These are phyloP conservation scores for Capsicum rhomboideum DNA, from an alignment of 257 asterid genomes.

Conservation along the genomic window DNA sequence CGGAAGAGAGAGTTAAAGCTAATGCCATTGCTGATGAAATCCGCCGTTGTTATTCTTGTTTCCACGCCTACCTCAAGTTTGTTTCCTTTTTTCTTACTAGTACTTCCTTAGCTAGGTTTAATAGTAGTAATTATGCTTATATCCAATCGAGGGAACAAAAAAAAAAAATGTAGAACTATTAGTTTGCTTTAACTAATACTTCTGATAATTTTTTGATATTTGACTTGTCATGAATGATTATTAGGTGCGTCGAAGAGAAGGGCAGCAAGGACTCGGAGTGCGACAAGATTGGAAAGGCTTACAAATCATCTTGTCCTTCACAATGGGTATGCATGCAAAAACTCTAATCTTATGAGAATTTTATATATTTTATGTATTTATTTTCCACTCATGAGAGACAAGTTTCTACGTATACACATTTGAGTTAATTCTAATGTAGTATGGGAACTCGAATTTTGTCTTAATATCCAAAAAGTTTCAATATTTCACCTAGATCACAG, in stretches of 20 bases:
- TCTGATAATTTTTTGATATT: neutral
- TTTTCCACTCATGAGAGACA: no score
- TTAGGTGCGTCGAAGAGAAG: conserved; percentile 34
- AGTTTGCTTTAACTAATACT: neutral
- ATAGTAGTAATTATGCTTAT: no score
- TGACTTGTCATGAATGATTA: neutral
- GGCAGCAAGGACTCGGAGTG: conserved; percentile 31
- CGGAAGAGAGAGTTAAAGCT: neutral
- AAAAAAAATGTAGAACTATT: no score
- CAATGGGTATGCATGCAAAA: conserved; percentile 6
- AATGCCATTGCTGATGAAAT: conserved; percentile 1
- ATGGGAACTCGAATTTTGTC: no score
- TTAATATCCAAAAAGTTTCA: no score
- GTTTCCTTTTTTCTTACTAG: no score
- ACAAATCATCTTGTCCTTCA: neutral
- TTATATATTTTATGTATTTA: no score
- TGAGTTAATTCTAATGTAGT: no score
- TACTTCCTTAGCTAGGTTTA: no score
- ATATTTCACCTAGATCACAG: no score
- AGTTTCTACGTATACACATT: neutral
- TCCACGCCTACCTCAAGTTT: neutral
- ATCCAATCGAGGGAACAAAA: no score
- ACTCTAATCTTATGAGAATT: neutral
- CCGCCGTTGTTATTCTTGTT: neutral
- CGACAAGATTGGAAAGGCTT: conserved; percentile 24